Base-by-base conservation (phyloP, 495 filamentous ascomycete genomes). In the Penicillium cosmopolitanum region DNA sequence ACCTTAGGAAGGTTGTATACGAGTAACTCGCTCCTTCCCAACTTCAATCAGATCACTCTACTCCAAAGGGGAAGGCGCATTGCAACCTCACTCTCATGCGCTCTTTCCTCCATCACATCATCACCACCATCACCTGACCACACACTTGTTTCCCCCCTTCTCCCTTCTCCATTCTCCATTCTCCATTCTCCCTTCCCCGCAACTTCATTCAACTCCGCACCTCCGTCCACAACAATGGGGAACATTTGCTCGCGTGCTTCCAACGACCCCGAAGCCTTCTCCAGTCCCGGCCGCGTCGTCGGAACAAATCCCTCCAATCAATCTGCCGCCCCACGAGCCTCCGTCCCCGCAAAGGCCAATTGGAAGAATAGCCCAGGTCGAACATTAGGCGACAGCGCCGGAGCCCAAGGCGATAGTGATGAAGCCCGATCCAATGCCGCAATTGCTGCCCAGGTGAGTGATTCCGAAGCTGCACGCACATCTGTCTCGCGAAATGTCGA, bases 221-320 rank as follows among this genome's bases (percentile, higher is more conserved):
- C 46, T 25, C 46, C 33, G 21, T 34, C 23, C 34, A n/a, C 48
- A 16, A 57, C 38, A 25, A 92, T 93, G 90, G 90, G 90, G 43
- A 90, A 87, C 67, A 77, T 89, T 68, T 93, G 89, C 76, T 85
- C 88, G 67, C 86, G 87, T 66, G 75, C 80, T 42, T 76, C 82
- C n/a, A 77, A 82, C 59, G 78, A 85, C 51, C 48, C 71, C 38
- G 77, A 80, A 47, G 55, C 70, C 44, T 90, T 89, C 77, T 68
- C 83, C 16, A 77, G 80, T 13, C 88, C 88, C 4, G 88, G 87
- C 56, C 87, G 89, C 15, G 80, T 82, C 13, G 82, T 91, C 21
- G 77, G 76, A 38, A 63, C 73, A 56, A 52, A 55, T 38, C 19
- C 53, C 31, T 19, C 65, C 18, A 31, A 16, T 18, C 33, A 53